Evolutionary conservation across 225 moss, liverwort and hornwort genomes (phyloP).

Genomic region (Straminergon stramineum): DNA sequence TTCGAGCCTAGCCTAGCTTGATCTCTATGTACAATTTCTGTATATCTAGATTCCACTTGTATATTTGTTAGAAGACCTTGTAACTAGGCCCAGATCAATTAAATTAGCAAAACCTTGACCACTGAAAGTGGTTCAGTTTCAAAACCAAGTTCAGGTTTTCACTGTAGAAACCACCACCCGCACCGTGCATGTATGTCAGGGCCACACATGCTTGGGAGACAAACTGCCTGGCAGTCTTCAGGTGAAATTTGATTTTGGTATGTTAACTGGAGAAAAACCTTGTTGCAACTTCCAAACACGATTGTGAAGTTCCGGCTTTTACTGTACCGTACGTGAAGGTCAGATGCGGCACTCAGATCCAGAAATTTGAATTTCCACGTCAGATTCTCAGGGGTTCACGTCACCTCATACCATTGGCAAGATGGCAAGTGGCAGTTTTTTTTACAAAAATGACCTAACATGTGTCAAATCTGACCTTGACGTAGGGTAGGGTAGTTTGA

Average conservation of each 20-base stretch:
- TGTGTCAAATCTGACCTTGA: no score
- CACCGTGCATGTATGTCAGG: neutral
- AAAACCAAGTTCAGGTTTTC: neutral
- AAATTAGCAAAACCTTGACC: neutral
- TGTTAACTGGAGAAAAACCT: neutral
- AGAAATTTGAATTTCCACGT: no score
- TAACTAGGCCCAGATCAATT: neutral
- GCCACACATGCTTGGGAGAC: neutral
- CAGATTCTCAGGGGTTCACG: no score
- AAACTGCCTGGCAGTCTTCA: neutral
- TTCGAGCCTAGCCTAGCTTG: neutral
- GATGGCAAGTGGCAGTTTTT: no score
- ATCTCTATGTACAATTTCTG: neutral
- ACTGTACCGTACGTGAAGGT: no score
- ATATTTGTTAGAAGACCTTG: neutral
- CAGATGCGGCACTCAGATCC: no score
- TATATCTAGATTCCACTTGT: neutral
- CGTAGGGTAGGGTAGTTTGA: no score
- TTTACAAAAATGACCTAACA: no score
- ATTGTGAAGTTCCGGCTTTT: neutral
- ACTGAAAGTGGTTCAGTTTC: neutral
- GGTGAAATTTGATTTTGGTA: neutral
- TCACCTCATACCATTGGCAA: no score
- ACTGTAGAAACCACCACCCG: neutral
- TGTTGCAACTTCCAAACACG: neutral